Evolutionary conservation across 345 rosid genomes (phyloP).

Genomic region (Cardamine chenopodiifolia): DNA sequence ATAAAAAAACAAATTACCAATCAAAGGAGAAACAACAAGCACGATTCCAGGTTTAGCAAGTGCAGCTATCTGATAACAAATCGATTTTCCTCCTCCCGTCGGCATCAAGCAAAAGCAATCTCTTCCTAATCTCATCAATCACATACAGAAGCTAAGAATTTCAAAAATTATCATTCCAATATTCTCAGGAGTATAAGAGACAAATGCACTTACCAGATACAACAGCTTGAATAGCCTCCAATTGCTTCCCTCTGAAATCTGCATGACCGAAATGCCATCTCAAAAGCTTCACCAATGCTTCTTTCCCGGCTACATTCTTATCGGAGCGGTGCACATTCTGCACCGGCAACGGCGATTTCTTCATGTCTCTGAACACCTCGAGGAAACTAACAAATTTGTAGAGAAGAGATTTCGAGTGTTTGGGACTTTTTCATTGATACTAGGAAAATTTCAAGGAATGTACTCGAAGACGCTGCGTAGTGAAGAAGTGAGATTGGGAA

Average conservation of each 20-base stretch:
- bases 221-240: slow-evolving; percentile 89
- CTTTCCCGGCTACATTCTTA: slow-evolving; percentile 53
- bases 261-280: slow-evolving; percentile 93
- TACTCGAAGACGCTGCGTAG: slow-evolving; percentile 1
- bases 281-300: slow-evolving; percentile 77
- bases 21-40: slow-evolving; percentile 91
- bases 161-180: background rate
- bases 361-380: slow-evolving; percentile 48
- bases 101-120: slow-evolving; percentile 99
- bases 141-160: background rate
- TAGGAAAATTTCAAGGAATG: background rate
- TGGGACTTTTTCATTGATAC: slow-evolving; percentile 10
- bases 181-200: background rate
- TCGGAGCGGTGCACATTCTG: slow-evolving; percentile 48
- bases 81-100: slow-evolving; percentile 96
- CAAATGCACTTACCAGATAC: slow-evolving; percentile 55
- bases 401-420: background rate
- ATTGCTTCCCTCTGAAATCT: slow-evolving; percentile 83
- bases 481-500: background rate
- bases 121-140: slow-evolving; percentile 43
- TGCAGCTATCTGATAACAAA: slow-evolving; percentile 97
- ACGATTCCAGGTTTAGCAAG: slow-evolving; percentile 83
- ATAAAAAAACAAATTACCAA: slow-evolving; percentile 53
- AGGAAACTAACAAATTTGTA: background rate
- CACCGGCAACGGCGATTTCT: slow-evolving; percentile 72